These are phyloP conservation scores for Entomophthora muscae DNA, from an alignment of 371 early-diverging fungal species.

Conservation along the genomic window DNA sequence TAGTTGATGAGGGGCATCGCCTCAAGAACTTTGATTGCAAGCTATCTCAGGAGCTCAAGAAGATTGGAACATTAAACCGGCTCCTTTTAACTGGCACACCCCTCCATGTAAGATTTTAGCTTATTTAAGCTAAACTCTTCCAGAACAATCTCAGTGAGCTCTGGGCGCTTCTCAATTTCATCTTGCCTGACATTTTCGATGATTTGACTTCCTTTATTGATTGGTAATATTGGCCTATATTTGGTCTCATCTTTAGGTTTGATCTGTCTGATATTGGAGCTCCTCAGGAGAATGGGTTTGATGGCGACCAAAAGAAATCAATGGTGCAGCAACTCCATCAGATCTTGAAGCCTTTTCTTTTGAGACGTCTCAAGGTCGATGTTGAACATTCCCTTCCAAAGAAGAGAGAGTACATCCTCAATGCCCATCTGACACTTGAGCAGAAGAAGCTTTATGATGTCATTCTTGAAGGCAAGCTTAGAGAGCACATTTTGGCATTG, in stretches of 20 bases:
- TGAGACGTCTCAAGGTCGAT: constrained; percentile 92
- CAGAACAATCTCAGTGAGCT: constrained; percentile 80
- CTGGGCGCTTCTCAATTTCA: constrained; percentile 89
- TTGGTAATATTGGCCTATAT: constrained; percentile 24
- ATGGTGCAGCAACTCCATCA: constrained; percentile 68
- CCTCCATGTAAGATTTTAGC: constrained; percentile 32
- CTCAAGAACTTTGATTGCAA: constrained; percentile 86
- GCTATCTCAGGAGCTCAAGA: constrained; percentile 69
- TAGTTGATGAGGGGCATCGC: constrained; percentile 93
- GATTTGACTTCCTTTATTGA: constrained; percentile 62
- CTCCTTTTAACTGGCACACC: constrained; percentile 86
- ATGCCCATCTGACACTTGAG: constrained; percentile 57
- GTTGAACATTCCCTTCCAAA: constrained; percentile 75
- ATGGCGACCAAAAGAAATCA: constrained; percentile 45
- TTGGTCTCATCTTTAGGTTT: constrained; percentile 24
- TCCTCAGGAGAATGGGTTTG: constrained; percentile 37
- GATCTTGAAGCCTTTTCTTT: constrained; percentile 84
- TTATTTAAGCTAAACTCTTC: constrained; percentile 3
- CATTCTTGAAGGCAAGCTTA: constrained; percentile 20
- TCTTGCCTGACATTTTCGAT: constrained; percentile 80
- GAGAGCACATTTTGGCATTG: neutral
- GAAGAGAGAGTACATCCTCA: constrained; percentile 77
- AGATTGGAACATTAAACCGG: constrained; percentile 65
- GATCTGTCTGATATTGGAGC: constrained; percentile 54
- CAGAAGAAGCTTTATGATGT: constrained; percentile 80